Evolutionary conservation across 306 rosid species (phyloP).

Genomic region (Luffa aegyptiaca): DNA sequence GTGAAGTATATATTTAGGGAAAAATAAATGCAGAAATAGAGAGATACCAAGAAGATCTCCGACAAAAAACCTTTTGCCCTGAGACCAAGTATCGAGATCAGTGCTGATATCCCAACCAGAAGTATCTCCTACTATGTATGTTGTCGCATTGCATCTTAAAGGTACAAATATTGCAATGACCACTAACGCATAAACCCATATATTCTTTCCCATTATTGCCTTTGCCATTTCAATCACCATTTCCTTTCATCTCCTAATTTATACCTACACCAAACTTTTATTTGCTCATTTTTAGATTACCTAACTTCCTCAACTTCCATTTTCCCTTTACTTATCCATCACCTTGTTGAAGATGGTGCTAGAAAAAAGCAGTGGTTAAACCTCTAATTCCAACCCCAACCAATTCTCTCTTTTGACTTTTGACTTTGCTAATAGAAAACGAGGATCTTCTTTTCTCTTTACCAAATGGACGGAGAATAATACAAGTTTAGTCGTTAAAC

Average conservation of each 20-base stretch:
- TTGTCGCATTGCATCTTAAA: constrained; percentile 41
- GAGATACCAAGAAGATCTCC: constrained; percentile 51
- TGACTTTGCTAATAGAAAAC: background rate
- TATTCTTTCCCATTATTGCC: constrained; percentile 34
- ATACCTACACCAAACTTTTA: background rate
- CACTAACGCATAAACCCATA: constrained; percentile 20
- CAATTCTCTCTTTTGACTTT: background rate
- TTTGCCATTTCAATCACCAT: background rate
- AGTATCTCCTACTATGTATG: constrained; percentile 61
- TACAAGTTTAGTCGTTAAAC: too few species aligned
- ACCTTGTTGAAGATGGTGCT: background rate
- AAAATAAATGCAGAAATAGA: background rate
- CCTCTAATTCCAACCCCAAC: background rate
- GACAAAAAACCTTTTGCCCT: constrained; percentile 38
- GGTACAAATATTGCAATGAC: constrained; percentile 14
- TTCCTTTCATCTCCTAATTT: background rate
- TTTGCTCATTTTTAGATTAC: background rate
- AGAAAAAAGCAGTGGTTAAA: background rate
- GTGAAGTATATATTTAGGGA: background rate
- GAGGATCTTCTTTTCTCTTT: background rate
- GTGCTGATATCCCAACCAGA: constrained; percentile 95
- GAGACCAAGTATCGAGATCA: constrained; percentile 55
- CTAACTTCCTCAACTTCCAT: background rate
- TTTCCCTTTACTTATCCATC: background rate
- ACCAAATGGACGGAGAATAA: background rate